Evolutionary conservation across 768 basidiomycete genomes (phyloP).

Genomic region (Kwoniella shandongensis): DNA sequence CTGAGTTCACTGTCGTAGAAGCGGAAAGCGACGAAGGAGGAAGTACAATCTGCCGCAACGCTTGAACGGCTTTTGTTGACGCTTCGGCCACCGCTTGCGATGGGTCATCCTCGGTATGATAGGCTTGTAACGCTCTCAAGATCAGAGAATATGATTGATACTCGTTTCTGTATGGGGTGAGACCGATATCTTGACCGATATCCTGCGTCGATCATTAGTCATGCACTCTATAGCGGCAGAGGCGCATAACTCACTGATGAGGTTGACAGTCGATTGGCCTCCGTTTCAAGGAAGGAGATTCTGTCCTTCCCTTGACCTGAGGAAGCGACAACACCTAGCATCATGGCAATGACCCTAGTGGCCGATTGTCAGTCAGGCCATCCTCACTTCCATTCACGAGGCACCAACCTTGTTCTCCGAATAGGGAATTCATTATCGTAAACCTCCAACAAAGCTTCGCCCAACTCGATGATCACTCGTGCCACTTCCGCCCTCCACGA

Average conservation of each 20-base stretch:
- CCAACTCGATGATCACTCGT: constrained; percentile 15
- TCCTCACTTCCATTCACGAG: too few relatives aligned
- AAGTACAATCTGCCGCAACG: constrained; percentile 53
- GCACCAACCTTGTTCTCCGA: constrained; percentile 25
- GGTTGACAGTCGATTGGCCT: constrained; percentile 2
- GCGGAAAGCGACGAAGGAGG: constrained; percentile 7
- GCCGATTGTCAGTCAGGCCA: constrained; percentile 48
- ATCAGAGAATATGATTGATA: constrained; percentile 61
- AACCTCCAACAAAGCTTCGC: constrained; percentile 16
- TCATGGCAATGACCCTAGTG: constrained; percentile 59
- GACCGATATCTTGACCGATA: constrained; percentile 43
- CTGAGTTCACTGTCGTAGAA: constrained; percentile 25
- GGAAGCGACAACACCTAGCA: constrained; percentile 60
- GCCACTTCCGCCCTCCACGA: constrained; percentile 26
- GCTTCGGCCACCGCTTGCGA: constrained; percentile 59
- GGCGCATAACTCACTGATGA: background rate
- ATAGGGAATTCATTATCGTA: constrained; percentile 31
- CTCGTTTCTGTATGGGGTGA: constrained; percentile 54
- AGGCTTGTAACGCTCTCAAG: constrained; percentile 70
- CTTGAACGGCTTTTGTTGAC: constrained; percentile 60
- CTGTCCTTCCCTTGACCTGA: constrained; percentile 37
- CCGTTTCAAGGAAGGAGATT: constrained; percentile 43
- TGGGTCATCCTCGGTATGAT: constrained; percentile 58
- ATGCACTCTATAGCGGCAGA: background rate
- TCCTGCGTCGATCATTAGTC: constrained; percentile 38